These are phyloP conservation scores for Euphorbia schlechtendalii DNA, from an alignment of 441 rosid species.

Conservation along the genomic window DNA sequence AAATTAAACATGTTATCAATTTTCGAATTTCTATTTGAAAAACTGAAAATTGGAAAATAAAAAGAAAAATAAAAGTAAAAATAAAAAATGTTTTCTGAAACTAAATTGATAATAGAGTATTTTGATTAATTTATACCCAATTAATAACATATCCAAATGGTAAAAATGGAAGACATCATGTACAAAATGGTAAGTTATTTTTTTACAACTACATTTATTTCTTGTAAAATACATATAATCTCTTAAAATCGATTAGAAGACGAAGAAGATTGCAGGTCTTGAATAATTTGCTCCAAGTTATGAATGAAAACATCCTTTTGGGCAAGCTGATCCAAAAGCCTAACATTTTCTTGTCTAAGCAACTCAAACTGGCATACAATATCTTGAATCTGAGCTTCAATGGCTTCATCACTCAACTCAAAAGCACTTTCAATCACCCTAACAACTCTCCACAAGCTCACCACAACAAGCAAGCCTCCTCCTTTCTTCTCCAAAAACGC, in stretches of 20 bases:
- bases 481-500: conserved; percentile 41
- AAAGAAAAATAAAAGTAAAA: no score
- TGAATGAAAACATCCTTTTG: conserved; percentile 39
- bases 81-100: no score
- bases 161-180: no score
- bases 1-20: no score
- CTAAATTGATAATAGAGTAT: no score
- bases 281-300: conserved; percentile 23
- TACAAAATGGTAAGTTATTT: no score
- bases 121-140: no score
- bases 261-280: conserved; percentile 14
- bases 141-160: no score
- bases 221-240: no score
- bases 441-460: conserved; percentile 65
- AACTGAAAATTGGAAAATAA: no score
- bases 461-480: conserved; percentile 58
- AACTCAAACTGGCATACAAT: conserved; percentile 44
- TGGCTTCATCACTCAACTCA: conserved; percentile 70
- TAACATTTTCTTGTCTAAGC: conserved; percentile 36
- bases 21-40: no score
- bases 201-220: no score
- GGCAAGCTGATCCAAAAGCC: conserved; percentile 26
- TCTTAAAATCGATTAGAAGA: not conserved
- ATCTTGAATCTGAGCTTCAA: conserved; percentile 50
- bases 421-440: conserved; percentile 63